These are phyloP conservation scores for Aspergillus sojae DNA, from an alignment of 2,329 filamentous ascomycete genomes.

Conservation along the genomic window DNA sequence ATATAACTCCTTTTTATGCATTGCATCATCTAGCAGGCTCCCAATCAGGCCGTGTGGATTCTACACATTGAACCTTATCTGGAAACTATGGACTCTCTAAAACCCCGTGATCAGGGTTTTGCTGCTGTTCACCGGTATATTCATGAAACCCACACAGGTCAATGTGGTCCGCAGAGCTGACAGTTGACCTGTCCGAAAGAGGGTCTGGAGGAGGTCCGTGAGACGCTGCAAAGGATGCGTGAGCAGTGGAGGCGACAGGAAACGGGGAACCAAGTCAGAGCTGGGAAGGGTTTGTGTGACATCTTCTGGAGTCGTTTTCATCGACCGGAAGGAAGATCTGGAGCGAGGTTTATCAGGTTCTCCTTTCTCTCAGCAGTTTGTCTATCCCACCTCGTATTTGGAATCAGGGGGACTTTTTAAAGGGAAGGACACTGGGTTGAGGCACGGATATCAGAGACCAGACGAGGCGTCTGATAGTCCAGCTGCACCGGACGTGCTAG, in stretches of 20 bases:
- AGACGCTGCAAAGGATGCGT: background rate
- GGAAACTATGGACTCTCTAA: background rate
- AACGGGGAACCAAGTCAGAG: constrained; percentile 14
- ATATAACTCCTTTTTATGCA: constrained; percentile 4
- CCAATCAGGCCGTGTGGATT: constrained; percentile 5
- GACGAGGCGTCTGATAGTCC: constrained; percentile 5
- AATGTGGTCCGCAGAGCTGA: background rate
- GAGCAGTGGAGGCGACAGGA: constrained; percentile 11
- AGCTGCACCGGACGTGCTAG: background rate
- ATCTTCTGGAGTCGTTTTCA: background rate
- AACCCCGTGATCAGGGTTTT: background rate
- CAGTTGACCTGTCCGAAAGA: constrained; percentile 7
- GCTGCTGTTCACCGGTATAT: background rate
- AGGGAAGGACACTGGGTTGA: background rate
- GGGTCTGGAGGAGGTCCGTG: background rate
- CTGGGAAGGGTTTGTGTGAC: constrained; percentile 5
- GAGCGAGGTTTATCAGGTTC: background rate
- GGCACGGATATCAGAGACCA: background rate
- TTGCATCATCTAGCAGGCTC: background rate
- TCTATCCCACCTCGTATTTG: background rate
- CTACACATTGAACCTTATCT: constrained; percentile 7
- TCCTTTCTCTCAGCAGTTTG: background rate
- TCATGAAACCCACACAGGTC: background rate
- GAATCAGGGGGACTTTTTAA: background rate
- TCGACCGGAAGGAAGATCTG: background rate